Base-by-base conservation (phyloP, 331 rosid genomes). In the Malus hybrid region DNA sequence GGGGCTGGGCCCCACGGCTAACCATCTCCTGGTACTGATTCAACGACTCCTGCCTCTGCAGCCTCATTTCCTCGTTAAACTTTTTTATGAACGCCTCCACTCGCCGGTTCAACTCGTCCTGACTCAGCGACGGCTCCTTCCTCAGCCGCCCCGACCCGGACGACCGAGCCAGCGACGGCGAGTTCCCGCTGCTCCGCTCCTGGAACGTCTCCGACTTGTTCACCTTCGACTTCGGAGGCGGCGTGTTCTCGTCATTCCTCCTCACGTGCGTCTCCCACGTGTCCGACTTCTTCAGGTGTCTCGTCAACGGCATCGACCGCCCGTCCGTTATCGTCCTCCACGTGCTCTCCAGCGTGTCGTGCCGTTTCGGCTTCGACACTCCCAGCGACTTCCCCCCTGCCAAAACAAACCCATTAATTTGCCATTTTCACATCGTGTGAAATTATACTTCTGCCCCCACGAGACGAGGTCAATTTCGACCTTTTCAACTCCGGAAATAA, bases 71-170 rank as follows among this genome's bases (percentile, higher is more conserved):
- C 74, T 87, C 86, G 70, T 94, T 94, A 65, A 90, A 88, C 91
- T 94, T 94, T 44, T 87, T 90, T 27, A 94, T 94, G 50, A 94
- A 94, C 72, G 97, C 99, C 77, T 94, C 99, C n/a, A 92, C 99
- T 75, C 99, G 97, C 52, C 97, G 91, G 77, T 94, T 90, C 97
- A 94, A 71, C 80, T 94, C 99, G 84, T 94, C 97, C 86, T 94
- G 97, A 74, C 90, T 82, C 93, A 87, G 86, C 75, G 97, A 92
- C 71, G 97, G 63, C 57, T 88, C 97, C 52, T 80, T 87, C 89
- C 87, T 80, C 79, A 90, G 76, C 76, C 71, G 81, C 27, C 81
- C 88, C 4, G 86, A 70, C 5, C 64, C 82, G 3, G 79, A 57
- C 46, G 83, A 72, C n/a, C 29, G 84, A 63, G 81, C 82, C 74